phyloP scores from a whole-genome alignment of 179 eudicot species.

The Beta macrorhiza region DNA sequence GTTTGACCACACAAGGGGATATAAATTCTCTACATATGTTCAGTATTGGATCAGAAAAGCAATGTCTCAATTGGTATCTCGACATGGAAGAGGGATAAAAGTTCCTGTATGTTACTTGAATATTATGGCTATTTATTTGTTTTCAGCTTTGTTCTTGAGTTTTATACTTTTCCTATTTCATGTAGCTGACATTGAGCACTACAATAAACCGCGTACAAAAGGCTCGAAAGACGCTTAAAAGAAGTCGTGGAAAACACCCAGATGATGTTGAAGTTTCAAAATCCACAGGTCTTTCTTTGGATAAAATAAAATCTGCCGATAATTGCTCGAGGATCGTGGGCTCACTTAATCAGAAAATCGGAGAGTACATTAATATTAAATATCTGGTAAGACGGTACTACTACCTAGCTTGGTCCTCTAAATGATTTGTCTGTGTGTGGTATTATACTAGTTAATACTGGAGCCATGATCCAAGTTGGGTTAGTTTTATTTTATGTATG shows the following conservation, averaged over 20 bases:
- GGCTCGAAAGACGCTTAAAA: slow-evolving; percentile 60
- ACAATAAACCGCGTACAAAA: slow-evolving; percentile 62
- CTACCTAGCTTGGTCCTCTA: neutral
- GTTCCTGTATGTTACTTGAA: slow-evolving; percentile 53
- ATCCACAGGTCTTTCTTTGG: slow-evolving; percentile 64
- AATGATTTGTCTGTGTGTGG: too few relatives aligned
- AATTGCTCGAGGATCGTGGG: slow-evolving; percentile 78
- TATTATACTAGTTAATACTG: too few relatives aligned
- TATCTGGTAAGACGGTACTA: slow-evolving; percentile 47
- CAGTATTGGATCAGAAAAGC: slow-evolving; percentile 87
- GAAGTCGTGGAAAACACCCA: slow-evolving; percentile 58
- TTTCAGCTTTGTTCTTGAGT: slow-evolving; percentile 6
- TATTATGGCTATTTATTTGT: neutral
- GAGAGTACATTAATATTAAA: slow-evolving; percentile 40
- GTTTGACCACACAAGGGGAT: slow-evolving; percentile 82
- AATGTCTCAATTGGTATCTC: slow-evolving; percentile 63
- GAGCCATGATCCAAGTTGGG: too few relatives aligned
- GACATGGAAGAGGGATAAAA: slow-evolving; percentile 72
- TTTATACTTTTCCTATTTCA: slow-evolving; percentile 1
- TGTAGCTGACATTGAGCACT: slow-evolving; percentile 58
- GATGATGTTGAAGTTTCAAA: slow-evolving; percentile 65
- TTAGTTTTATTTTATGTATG: too few relatives aligned
- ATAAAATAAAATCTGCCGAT: slow-evolving; percentile 57
- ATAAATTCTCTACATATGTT: slow-evolving; percentile 79
- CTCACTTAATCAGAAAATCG: slow-evolving; percentile 61